Percentiles rank a stretch among this genome's conserved stretches.
These are phyloP conservation scores for Corrigiola litoralis DNA, from an alignment of 179 eudicot species.

Conservation along the genomic window DNA sequence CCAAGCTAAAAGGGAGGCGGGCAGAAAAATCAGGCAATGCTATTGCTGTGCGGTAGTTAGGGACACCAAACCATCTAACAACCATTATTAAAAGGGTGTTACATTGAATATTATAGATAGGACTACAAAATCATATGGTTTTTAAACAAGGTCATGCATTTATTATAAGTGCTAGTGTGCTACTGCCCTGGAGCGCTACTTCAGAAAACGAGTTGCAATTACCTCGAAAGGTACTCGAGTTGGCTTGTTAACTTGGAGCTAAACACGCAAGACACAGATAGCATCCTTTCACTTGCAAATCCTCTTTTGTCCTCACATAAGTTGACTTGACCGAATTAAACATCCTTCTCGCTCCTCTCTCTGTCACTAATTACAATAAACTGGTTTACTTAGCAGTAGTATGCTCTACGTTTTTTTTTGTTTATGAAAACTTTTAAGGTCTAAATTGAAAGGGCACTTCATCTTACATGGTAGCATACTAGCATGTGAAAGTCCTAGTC, in stretches of 20 bases:
- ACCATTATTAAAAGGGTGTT: background rate
- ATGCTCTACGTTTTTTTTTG: background rate
- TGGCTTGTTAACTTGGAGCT: conserved; percentile 20
- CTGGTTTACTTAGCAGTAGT: background rate
- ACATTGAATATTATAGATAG: background rate
- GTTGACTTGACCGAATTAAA: conserved; percentile 2
- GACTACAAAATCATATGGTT: background rate
- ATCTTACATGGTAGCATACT: no score
- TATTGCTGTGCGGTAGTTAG: conserved; percentile 13
- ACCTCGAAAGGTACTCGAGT: background rate
- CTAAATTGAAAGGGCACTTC: conserved; percentile 5
- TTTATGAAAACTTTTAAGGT: background rate
- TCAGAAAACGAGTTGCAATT: no score
- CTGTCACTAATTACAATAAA: background rate
- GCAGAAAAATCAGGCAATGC: background rate
- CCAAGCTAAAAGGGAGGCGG: background rate
- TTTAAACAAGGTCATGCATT: background rate
- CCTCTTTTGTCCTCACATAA: conserved; percentile 3
- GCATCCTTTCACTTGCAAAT: conserved; percentile 7
- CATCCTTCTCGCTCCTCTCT: background rate
- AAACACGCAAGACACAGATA: conserved; percentile 14
- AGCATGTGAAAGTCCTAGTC: conserved; percentile 23
- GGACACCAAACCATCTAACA: conserved; percentile 9
- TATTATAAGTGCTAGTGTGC: background rate
- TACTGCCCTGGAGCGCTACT: background rate